Conservation (phyloP, 805 yeast species). For the Candida berthetii region DNA sequence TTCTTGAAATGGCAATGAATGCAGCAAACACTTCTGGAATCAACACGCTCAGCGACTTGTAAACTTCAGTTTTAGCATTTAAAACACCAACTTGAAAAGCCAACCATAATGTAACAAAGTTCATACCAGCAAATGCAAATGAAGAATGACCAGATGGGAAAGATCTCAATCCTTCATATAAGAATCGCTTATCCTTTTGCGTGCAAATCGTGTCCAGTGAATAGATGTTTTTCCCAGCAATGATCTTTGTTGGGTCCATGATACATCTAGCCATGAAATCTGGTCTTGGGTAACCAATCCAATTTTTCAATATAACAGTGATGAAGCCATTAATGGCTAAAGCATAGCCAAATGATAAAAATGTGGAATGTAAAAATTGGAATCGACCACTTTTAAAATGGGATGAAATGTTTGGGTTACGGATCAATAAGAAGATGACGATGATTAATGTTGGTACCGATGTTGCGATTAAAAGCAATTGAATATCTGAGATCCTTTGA, state of each 20-base stretch:
- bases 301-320: slow-evolving; percentile 50
- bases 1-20: slow-evolving; percentile 75
- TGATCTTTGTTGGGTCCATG: slow-evolving; percentile 38
- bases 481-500: slow-evolving; percentile 4
- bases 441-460: slow-evolving; percentile 1
- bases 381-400: slow-evolving; percentile 2
- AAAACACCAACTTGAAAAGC: slow-evolving; percentile 50
- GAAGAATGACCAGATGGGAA: slow-evolving; percentile 81
- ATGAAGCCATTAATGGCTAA: slow-evolving; percentile 9
- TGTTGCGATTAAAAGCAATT: slow-evolving; percentile 4
- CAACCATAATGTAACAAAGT: slow-evolving; percentile 56
- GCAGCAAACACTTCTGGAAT: slow-evolving; percentile 64
- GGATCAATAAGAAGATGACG: not conserved
- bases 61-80: slow-evolving; percentile 18
- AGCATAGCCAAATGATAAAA: slow-evolving; percentile 7
- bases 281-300: slow-evolving; percentile 86
- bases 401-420: not conserved
- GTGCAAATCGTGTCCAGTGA: slow-evolving; percentile 54
- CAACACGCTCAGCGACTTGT: slow-evolving; percentile 24
- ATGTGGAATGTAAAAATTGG: slow-evolving; percentile 8
- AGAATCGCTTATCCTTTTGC: slow-evolving; percentile 28
- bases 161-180: slow-evolving; percentile 70
- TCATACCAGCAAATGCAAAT: slow-evolving; percentile 58
- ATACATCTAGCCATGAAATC: slow-evolving; percentile 82
- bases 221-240: slow-evolving; percentile 10